Evolutionary conservation across 2,329 filamentous ascomycete genomes (phyloP).

Genomic region (Pseudogymnoascus sp.): DNA sequence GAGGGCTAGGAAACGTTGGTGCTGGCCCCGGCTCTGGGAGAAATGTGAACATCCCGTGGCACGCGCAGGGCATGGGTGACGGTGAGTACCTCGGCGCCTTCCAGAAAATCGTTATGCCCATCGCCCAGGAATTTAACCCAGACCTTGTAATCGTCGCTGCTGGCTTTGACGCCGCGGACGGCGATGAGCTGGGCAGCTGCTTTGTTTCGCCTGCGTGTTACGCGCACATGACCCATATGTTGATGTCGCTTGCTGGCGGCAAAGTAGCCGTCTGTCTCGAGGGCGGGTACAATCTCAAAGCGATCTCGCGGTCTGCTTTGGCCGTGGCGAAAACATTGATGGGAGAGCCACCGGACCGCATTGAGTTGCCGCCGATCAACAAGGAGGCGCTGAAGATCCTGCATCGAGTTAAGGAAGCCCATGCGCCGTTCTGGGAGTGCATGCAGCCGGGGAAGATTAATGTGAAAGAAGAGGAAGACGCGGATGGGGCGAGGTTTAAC

Average conservation of each 20-base stretch:
- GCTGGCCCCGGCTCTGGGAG: conserved; percentile 49
- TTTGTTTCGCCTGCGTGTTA: conserved; percentile 77
- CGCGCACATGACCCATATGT: conserved; percentile 22
- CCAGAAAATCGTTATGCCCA: conserved; percentile 92
- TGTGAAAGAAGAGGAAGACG: conserved; percentile 44
- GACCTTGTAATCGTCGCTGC: conserved; percentile 93
- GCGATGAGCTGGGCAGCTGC: conserved; percentile 87
- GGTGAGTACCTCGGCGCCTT: conserved; percentile 96
- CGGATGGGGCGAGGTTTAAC: conserved; percentile 61
- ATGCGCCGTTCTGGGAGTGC: conserved; percentile 77
- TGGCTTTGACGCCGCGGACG: conserved; percentile 91
- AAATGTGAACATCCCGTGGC: conserved; percentile 64
- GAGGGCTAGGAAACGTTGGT: conserved; percentile 55
- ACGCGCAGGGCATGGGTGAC: conserved; percentile 78
- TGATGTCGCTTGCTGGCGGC: conserved; percentile 87
- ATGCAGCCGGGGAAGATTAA: conserved; percentile 65
- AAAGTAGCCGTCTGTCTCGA: conserved; percentile 91
- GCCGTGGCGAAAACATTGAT: conserved; percentile 90
- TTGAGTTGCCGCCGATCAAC: conserved; percentile 51
- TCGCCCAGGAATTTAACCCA: conserved; percentile 86
- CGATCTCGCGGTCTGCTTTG: conserved; percentile 87
- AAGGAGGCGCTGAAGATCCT: conserved; percentile 51
- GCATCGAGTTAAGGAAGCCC: conserved; percentile 53
- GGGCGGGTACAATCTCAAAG: conserved; percentile 88
- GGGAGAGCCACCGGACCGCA: conserved; percentile 76